These are phyloP conservation scores for Salix suchowensis DNA, from an alignment of 345 rosid species.

Conservation along the genomic window DNA sequence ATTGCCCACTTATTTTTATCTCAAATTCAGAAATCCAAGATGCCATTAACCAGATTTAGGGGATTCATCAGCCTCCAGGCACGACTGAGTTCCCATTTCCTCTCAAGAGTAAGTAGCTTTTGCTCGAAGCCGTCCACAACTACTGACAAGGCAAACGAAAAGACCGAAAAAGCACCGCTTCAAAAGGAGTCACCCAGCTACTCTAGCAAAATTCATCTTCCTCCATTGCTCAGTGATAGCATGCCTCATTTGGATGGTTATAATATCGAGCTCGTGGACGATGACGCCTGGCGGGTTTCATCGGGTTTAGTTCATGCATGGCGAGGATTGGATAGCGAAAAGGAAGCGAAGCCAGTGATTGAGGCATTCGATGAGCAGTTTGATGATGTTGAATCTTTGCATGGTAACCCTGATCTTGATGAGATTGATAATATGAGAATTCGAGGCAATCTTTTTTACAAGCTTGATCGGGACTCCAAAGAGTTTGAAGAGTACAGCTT, in stretches of 20 bases:
- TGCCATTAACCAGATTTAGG: conserved; percentile 27
- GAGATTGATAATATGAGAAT: conserved; percentile 77
- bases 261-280: conserved; percentile 65
- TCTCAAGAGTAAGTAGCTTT: conserved; percentile 15
- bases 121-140: conserved; percentile 21
- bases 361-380: conserved; percentile 19
- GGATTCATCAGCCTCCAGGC: conserved; percentile 15
- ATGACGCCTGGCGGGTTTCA: conserved; percentile 63
- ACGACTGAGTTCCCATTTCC: conserved; percentile 12
- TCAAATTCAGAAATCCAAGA: neutral
- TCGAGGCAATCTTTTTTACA: conserved; percentile 72
- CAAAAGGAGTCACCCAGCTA: neutral
- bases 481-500: conserved; percentile 73
- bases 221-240: conserved; percentile 29
- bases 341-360: neutral
- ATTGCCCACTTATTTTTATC: conserved; percentile 18
- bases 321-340: conserved; percentile 28
- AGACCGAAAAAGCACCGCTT: neutral
- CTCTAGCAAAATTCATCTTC: conserved; percentile 17
- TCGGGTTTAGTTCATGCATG: conserved; percentile 54
- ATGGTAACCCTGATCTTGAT: conserved; percentile 48
- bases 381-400: neutral
- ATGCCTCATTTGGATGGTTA: conserved; percentile 23
- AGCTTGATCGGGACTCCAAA: conserved; percentile 67
- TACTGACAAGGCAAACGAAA: conserved; percentile 1